These are phyloP conservation scores for Plasmopara muralis DNA, from an alignment of 352 stramenopile genomes.

Conservation along the genomic window DNA sequence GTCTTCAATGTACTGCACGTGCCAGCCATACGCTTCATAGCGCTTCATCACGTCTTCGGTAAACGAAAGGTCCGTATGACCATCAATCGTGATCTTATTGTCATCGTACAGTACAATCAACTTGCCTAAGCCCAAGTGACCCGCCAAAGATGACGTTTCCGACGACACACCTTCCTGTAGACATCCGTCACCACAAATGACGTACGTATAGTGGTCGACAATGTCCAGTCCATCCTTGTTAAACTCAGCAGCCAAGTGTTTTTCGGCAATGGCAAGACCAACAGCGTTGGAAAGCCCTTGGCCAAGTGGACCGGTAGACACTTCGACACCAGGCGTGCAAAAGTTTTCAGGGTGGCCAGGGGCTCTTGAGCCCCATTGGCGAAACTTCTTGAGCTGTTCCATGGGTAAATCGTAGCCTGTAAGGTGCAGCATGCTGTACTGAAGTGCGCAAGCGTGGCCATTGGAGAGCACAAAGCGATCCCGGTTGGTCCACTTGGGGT, in stretches of 20 bases:
- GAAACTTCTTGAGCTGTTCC: slow-evolving; percentile 98
- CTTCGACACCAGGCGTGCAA: slow-evolving; percentile 90
- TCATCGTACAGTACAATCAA: slow-evolving; percentile 99
- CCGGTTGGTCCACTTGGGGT: slow-evolving; percentile 90
- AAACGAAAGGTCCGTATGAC: slow-evolving; percentile 93
- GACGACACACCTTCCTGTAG: slow-evolving; percentile 97
- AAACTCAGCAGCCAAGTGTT: slow-evolving; percentile 96
- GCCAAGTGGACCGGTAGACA: slow-evolving; percentile 96
- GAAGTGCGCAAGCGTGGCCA: slow-evolving; percentile 97
- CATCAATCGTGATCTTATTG: slow-evolving; percentile 99
- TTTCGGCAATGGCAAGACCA: slow-evolving; percentile 95
- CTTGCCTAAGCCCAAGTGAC: slow-evolving; percentile 96
- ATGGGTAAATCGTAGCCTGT: slow-evolving; percentile 92
- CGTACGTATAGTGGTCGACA: slow-evolving; percentile 98
- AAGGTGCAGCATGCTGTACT: slow-evolving; percentile 99
- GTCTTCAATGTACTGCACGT: slow-evolving; percentile 93
- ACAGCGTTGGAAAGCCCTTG: slow-evolving; percentile 98
- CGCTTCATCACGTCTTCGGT: slow-evolving; percentile 97
- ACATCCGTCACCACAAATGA: slow-evolving; percentile 98
- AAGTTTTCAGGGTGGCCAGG: slow-evolving; percentile 98
- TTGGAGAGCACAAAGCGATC: slow-evolving; percentile 99
- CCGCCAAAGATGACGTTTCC: slow-evolving; percentile 94
- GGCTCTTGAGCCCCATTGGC: slow-evolving; percentile 92
- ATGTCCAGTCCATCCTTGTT: slow-evolving; percentile 94
- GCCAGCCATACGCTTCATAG: slow-evolving; percentile 98